Conservation (phyloP, 768 basidiomycete genomes). For the Dioszegia crocea region DNA sequence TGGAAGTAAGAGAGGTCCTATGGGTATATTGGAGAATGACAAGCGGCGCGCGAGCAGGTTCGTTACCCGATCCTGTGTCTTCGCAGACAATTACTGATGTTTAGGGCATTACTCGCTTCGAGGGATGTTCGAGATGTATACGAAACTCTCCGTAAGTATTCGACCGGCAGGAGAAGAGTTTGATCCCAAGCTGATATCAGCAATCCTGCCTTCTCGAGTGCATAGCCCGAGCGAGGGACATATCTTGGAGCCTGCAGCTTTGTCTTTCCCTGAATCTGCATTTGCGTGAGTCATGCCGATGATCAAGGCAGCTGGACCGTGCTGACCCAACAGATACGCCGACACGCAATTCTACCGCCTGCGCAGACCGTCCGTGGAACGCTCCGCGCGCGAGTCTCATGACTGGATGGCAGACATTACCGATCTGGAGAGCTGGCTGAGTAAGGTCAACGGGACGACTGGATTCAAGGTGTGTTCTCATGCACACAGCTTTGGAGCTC, state of each 20-base stretch:
- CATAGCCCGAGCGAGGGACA: conserved; percentile 6
- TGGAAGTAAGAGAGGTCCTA: conserved; percentile 4
- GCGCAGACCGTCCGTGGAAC: conserved; percentile 6
- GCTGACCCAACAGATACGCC: conserved; percentile 9
- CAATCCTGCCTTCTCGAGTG: conserved; percentile 10
- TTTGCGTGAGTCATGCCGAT: conserved; percentile 11
- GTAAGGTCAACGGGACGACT: conserved; percentile 12
- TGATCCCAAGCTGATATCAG: conserved; percentile 1
- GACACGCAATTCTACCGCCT: conserved; percentile 19
- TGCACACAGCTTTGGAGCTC: too few species aligned
- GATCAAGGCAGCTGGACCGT: neutral
- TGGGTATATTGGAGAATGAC: conserved; percentile 1
- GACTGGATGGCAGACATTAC: conserved; percentile 19
- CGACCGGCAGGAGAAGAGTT: too few species aligned
- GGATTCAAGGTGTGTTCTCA: conserved; percentile 15
- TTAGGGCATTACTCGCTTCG: conserved; percentile 15
- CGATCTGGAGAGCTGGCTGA: conserved; percentile 9
- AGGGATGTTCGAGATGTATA: conserved; percentile 15
- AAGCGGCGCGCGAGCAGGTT: conserved; percentile 7
- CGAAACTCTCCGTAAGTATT: conserved; percentile 21
- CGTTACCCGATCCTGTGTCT: neutral
- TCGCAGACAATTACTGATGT: neutral
- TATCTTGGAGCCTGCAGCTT: conserved; percentile 18
- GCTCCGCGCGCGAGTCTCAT: conserved; percentile 6
- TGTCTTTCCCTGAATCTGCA: conserved; percentile 2